Conservation (phyloP, 2,329 filamentous ascomycete genomes). For the Penicillium sp. region DNA sequence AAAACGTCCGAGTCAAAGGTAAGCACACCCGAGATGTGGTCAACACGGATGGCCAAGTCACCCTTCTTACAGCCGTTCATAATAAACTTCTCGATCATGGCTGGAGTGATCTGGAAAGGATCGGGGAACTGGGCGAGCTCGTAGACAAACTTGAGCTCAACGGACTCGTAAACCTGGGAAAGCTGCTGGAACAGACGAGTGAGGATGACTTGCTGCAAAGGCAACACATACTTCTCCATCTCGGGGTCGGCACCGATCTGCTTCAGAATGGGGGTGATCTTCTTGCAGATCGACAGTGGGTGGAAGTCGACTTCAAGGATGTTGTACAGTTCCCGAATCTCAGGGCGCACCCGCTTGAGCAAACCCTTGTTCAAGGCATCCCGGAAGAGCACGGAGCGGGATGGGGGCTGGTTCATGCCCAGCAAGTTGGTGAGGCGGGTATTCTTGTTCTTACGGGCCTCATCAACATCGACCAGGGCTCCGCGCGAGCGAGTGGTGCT, state of each 20-base stretch:
- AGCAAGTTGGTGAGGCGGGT: slow-evolving; percentile 91
- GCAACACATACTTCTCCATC: slow-evolving; percentile 94
- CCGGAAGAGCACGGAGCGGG: slow-evolving; percentile 85
- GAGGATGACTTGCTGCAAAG: slow-evolving; percentile 96
- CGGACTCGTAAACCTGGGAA: slow-evolving; percentile 97
- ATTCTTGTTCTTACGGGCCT: slow-evolving; percentile 98
- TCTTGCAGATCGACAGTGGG: slow-evolving; percentile 95
- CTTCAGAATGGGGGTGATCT: slow-evolving; percentile 91
- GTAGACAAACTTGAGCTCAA: slow-evolving; percentile 89
- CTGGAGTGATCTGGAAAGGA: slow-evolving; percentile 83
- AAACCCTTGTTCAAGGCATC: slow-evolving; percentile 93
- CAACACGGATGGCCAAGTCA: slow-evolving; percentile 89
- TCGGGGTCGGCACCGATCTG: slow-evolving; percentile 90
- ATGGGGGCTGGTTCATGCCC: slow-evolving; percentile 84
- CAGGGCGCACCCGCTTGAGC: slow-evolving; percentile 82
- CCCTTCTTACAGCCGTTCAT: slow-evolving; percentile 99
- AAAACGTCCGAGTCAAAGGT: slow-evolving; percentile 98
- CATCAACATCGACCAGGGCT: slow-evolving; percentile 92
- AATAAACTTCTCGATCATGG: slow-evolving; percentile 98
- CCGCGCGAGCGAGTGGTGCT: slow-evolving; percentile 95
- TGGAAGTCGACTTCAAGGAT: slow-evolving; percentile 99
- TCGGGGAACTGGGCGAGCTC: slow-evolving; percentile 92
- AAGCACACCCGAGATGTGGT: slow-evolving; percentile 88
- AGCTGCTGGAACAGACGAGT: slow-evolving; percentile 98
- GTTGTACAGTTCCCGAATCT: slow-evolving; percentile 96